Base-by-base conservation (phyloP, 257 asterid genomes). In the Linaria vulgaris region DNA sequence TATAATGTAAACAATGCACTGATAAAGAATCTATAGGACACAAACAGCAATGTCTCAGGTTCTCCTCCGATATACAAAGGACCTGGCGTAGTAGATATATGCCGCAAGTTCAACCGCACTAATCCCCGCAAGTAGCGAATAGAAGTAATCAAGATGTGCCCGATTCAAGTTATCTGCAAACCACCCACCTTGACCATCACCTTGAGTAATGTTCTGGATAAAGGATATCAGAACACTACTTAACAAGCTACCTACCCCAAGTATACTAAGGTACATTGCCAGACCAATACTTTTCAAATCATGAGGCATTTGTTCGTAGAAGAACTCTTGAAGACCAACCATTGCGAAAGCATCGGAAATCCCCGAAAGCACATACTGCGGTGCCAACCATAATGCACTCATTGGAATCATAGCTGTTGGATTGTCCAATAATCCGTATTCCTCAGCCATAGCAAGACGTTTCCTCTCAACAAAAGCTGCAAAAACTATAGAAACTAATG, bases 301-400 rank as follows among this genome's bases (percentile, higher is more conserved):
- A 0, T 46, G 19, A 8, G 89, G 78, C 15, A 80, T 74, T 16
- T 78, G 81, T 45, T 85, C 83, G 49, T 80, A 85, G 75, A 82
- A 78, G 55, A 85, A 76, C 34, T 82, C 83, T 34, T 85, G 85
- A 61, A 85, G 72, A 31, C 94, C 94, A 22, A 85, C 66, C 61
- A 58, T 7, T 0, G 79, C 31, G 57, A 82, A 78, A 5, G 64
- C 75, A 20, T 85, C 80, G 0, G 85, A 63, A 3, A 78, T 22
- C 3, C 85, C 87, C 15, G 63, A 63, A 6, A 82, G 27, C 47
- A 82, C 27, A 19, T 80, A 72, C 16, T 80, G 89, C 6, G 85
- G 94, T 4, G 73, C 76, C 54, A 85, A 53, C 95, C 95, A 88
- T 82, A 88, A 82, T 45, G 84, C 76, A 19, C 88, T 80, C 88